phyloP scores from a whole-genome alignment of 202 grass and related monocot genomes.

The Eragrostis tef region DNA sequence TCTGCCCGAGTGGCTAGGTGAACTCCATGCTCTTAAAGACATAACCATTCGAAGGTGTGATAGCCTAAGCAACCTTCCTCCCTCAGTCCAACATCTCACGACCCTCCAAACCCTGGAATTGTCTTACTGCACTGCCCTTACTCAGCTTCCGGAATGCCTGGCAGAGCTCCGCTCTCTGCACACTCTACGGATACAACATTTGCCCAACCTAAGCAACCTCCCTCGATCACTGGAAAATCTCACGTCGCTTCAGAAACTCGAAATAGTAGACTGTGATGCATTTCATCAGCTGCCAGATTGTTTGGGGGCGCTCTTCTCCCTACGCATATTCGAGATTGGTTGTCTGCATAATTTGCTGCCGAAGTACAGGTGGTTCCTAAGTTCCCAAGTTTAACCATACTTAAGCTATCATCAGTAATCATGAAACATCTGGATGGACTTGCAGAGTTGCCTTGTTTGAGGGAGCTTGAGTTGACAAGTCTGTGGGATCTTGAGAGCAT shows the following conservation, averaged over 20 bases:
- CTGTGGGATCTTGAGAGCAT: conserved; percentile 11
- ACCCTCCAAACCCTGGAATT: neutral
- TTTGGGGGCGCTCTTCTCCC: no score
- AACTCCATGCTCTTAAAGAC: neutral
- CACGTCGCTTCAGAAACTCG: no score
- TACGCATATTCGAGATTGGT: no score
- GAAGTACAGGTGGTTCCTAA: no score
- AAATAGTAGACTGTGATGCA: no score
- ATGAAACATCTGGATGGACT: conserved; percentile 17
- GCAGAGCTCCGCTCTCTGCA: conserved; percentile 1
- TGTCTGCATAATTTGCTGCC: neutral
- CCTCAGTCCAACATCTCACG: neutral
- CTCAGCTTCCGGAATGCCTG: neutral
- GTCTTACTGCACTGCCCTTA: neutral
- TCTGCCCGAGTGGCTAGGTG: neutral
- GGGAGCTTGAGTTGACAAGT: fast-evolving
- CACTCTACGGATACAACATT: no score
- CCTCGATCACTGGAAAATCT: no score
- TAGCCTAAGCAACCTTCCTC: neutral
- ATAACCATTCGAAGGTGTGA: fast-evolving
- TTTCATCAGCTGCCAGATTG: no score
- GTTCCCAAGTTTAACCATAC: neutral
- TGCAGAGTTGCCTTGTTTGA: conserved; percentile 1
- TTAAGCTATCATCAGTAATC: neutral
- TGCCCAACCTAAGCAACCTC: no score